phyloP scores from a whole-genome alignment of 2,329 filamentous ascomycete species.

The Penicillium sp. region DNA sequence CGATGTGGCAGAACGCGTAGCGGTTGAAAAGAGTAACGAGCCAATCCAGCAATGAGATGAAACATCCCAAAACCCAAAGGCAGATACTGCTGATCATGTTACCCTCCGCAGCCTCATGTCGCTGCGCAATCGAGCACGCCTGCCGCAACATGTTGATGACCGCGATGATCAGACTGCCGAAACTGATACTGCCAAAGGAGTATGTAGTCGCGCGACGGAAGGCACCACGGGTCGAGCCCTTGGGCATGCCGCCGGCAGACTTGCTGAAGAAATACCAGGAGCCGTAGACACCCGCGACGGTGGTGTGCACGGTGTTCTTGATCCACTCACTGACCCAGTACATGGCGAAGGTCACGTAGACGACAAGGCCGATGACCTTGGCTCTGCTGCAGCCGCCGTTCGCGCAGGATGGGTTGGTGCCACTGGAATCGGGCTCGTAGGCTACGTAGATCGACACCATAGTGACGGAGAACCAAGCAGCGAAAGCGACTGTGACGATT shows the following conservation, averaged over 20 bases:
- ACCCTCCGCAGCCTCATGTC: conserved; percentile 61
- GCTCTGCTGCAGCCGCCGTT: conserved; percentile 65
- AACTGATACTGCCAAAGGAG: conserved; percentile 85
- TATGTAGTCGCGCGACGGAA: conserved; percentile 79
- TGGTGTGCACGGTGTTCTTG: conserved; percentile 89
- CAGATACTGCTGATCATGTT: conserved; percentile 65
- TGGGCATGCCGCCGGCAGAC: conserved; percentile 64
- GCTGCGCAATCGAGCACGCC: conserved; percentile 72
- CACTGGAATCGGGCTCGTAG: conserved; percentile 61
- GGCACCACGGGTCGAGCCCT: conserved; percentile 76
- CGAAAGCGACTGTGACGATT: conserved; percentile 69
- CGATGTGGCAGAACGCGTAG: conserved; percentile 90
- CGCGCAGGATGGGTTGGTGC: conserved; percentile 54
- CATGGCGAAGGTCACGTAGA: conserved; percentile 84
- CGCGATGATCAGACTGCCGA: conserved; percentile 82
- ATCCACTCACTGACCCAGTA: conserved; percentile 95
- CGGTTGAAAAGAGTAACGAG: conserved; percentile 84
- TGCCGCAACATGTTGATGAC: conserved; percentile 84
- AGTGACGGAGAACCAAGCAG: conserved; percentile 82
- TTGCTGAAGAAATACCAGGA: conserved; percentile 82
- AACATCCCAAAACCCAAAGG: conserved; percentile 72
- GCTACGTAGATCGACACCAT: conserved; percentile 82
- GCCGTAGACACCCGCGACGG: conserved; percentile 83
- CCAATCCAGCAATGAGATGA: conserved; percentile 79
- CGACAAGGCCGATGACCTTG: conserved; percentile 79